Evolutionary conservation across 495 filamentous ascomycete species (phyloP), one percentile per base, ranked within the genome.

Genomic region (Penicillium parvum): DNA sequence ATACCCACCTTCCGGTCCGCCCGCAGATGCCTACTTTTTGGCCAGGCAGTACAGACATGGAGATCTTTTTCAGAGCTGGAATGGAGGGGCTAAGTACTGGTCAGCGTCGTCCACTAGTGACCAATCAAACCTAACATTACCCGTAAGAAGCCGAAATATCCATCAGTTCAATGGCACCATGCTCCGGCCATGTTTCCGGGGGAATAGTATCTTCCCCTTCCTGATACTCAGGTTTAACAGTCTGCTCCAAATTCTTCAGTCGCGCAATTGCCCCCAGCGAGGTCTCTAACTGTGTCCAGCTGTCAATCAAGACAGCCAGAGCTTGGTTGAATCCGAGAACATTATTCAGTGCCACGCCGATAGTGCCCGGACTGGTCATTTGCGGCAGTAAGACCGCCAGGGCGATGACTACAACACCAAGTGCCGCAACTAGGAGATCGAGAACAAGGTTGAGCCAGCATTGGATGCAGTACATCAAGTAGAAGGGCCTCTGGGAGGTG

Each of bases 381-480:
- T 49, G 49, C 58, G 36, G 29, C 14, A 40, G 10, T 7, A 21
- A 30, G 18, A 45, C 42, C 2, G 32, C 32, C 2, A 45, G 15
- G 18, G 20, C n/a, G 32, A 45, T 37, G 3, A 45, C 17, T 5
- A 45, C 32, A 4, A 18, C 16, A 21, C 32, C 42, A 9, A 48
- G 32, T 1, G 39, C 57, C 1, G 66, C 69, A 0, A 68, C 60
- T 12, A 68, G 50, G 8, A 75, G 43, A 43, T 75, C 67, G 8
- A 74, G 56, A 3, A 62, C 63, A 1, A 76, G 26, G 14, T 49
- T 45, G 10, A 78, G 52, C 59, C 66, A 65, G 11, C 63, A 61
- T 45, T 78, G 73, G 15, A 76, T 66, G 20, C 47, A 60, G 28
- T 63, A 62, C 0, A 79, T 55, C 1, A 78, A 43, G 12, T 72